Conservation (phyloP, 768 basidiomycete species). For the Gymnopilus dilepis region DNA sequence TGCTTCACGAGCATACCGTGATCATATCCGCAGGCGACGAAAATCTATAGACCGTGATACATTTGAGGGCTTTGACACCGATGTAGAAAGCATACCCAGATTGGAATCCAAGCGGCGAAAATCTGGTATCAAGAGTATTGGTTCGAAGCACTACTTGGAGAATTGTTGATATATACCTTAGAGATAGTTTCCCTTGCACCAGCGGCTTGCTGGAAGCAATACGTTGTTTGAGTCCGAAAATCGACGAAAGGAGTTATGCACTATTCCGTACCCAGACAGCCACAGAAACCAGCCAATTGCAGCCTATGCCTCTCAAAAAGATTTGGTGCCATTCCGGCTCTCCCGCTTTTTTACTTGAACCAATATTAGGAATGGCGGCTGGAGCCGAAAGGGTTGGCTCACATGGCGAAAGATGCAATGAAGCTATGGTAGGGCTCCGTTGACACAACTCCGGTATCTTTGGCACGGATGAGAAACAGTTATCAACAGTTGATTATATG, state of each 20-base stretch:
- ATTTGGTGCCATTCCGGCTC: constrained; percentile 76
- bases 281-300: constrained; percentile 78
- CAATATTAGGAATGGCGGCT: constrained; percentile 1
- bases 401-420: constrained; percentile 63
- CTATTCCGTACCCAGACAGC: constrained; percentile 71
- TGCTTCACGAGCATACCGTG: constrained; percentile 52
- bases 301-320: constrained; percentile 74
- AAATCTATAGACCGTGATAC: constrained; percentile 46
- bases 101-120: constrained; percentile 72
- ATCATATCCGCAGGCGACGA: constrained; percentile 73
- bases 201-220: constrained; percentile 61
- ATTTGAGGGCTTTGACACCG: background rate
- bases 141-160: background rate
- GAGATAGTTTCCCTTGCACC: constrained; percentile 71
- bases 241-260: background rate
- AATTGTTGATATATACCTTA: constrained; percentile 46
- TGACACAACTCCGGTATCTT: constrained; percentile 67
- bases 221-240: background rate
- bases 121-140: constrained; percentile 39
- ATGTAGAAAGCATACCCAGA: constrained; percentile 56
- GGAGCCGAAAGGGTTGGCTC: constrained; percentile 29
- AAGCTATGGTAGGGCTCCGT: constrained; percentile 60
- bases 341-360: constrained; percentile 59
- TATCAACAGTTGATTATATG: background rate
- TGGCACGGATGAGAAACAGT: background rate